These are phyloP conservation scores for Fusarium praegraminearum DNA, from an alignment of 2,329 filamentous ascomycete genomes.

Conservation along the genomic window DNA sequence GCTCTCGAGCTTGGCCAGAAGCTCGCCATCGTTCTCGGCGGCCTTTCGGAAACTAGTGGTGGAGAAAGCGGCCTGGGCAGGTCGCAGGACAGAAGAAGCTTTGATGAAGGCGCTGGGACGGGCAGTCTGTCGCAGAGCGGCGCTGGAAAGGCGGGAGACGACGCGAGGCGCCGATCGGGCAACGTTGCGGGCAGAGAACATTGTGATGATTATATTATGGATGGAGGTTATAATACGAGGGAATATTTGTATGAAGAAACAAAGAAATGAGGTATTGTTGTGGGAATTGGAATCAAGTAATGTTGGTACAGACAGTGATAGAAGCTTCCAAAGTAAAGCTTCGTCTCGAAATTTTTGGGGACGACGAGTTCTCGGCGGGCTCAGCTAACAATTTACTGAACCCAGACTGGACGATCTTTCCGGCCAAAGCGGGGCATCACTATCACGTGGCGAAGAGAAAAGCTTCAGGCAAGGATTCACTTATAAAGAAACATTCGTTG, in stretches of 20 bases:
- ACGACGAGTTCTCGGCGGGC: constrained; percentile 24
- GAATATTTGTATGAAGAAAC: not conserved
- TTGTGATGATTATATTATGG: constrained; percentile 56
- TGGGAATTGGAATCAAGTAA: constrained; percentile 29
- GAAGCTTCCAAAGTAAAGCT: constrained; percentile 41
- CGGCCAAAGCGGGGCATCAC: constrained; percentile 25
- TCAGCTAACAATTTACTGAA: constrained; percentile 33
- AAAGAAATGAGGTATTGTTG: not conserved
- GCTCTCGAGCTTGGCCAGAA: constrained; percentile 85
- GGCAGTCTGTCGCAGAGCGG: constrained; percentile 64
- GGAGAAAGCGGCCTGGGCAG: constrained; percentile 62
- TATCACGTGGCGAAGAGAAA: constrained; percentile 34
- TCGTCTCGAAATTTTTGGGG: constrained; percentile 45
- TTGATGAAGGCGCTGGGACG: constrained; percentile 64
- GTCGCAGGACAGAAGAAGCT: constrained; percentile 53
- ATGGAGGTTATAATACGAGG: not conserved
- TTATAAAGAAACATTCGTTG: not conserved
- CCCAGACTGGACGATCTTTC: constrained; percentile 35
- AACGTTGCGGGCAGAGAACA: constrained; percentile 77
- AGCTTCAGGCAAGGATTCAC: not conserved
- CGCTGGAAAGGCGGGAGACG: constrained; percentile 67
- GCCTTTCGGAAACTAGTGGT: constrained; percentile 57
- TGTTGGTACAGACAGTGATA: constrained; percentile 38
- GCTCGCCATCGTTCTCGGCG: constrained; percentile 77
- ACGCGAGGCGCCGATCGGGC: constrained; percentile 76